Base-by-base conservation (phyloP, 1,284 basidiomycete genomes). In the Cutaneotrichosporon cyanovorans region DNA sequence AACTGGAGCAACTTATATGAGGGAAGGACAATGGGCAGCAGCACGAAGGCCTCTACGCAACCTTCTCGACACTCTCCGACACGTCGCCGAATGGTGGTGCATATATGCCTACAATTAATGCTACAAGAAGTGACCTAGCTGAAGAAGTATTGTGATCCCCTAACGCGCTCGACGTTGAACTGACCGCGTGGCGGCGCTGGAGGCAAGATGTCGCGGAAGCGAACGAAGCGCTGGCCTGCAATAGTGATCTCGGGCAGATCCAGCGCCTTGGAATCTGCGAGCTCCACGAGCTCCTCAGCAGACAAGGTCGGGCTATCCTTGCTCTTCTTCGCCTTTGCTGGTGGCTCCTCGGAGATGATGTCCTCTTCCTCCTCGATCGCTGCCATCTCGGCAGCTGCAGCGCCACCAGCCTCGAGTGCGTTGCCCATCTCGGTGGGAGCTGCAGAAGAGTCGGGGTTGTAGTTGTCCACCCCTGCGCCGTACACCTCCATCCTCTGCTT, bases 91-190 rank as follows among this genome's bases (percentile, higher is more conserved):
- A 28, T 28, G 25, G 25, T 28, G 25, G 25, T 28, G 25, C 25
- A 28, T 28, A 28, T 12, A 28, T 28, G 25, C 25, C 25, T 28
- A 28, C 25, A 28, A 28, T 28, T 7, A 28, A 7, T 7, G 8
- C 8, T 28, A 28, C 25, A 28, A 28, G 7, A 12, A 28, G 12
- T 28, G 12, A 28, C 25, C 25, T 28, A 28, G 25, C 25, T 28
- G 77, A 93, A 95, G 79, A 96, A 96, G 72, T 95, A 96, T 38
- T 78, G 76, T 35, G 84, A 87, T 40, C 81, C 71, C 65, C 84
- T 83, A 72, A 97, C 92, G 54, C 78, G 78, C 62, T 81, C 76
- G 51, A 99, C 89, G 60, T 91, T 80, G 68, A 98, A 97, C 47
- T 78, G 75, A 50, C 93, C 95, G 74, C 89, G 88, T 65, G 81